phyloP scores from a whole-genome alignment of 352 stramenopile genomes.

The Phytophthora parvispora region DNA sequence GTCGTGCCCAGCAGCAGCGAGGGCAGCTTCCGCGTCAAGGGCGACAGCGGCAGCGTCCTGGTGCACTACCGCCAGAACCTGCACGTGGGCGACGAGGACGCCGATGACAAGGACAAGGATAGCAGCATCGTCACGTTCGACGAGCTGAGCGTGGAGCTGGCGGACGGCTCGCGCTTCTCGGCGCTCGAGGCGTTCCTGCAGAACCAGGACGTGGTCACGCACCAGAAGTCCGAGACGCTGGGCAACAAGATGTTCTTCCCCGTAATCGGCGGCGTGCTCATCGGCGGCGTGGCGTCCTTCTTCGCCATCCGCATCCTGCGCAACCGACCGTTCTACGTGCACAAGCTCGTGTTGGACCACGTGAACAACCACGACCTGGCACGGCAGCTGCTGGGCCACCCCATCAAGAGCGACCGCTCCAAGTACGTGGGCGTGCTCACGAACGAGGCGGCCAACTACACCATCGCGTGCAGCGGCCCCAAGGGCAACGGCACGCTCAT shows the following conservation, averaged over 20 bases:
- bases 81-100: too few species aligned
- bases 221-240: conserved; percentile 72
- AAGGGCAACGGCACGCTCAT: conserved; percentile 80
- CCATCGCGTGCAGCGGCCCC: conserved; percentile 67
- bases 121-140: conserved; percentile 70
- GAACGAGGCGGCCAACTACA: conserved; percentile 72
- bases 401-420: conserved; percentile 78
- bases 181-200: conserved; percentile 68
- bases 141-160: conserved; percentile 48
- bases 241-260: conserved; percentile 80
- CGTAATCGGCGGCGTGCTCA: conserved; percentile 66
- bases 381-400: conserved; percentile 65
- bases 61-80: conserved; percentile 64
- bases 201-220: conserved; percentile 57
- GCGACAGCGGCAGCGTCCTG: conserved; percentile 61
- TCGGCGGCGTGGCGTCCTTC: conserved; percentile 77
- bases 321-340: conserved; percentile 84
- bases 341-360: conserved; percentile 82
- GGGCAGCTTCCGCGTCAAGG: conserved; percentile 63
- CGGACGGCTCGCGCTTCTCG: conserved; percentile 67
- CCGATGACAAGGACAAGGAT: conserved; percentile 17
- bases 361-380: conserved; percentile 80
- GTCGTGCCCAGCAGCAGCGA: conserved; percentile 27
- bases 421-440: conserved; percentile 78
- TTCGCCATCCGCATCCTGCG: conserved; percentile 80